A percentile compares a stretch with the other conserved stretches of the same genome.
Conservation (phyloP, 176 grass and related monocot species). For the Hyparrhenia diplandra region DNA sequence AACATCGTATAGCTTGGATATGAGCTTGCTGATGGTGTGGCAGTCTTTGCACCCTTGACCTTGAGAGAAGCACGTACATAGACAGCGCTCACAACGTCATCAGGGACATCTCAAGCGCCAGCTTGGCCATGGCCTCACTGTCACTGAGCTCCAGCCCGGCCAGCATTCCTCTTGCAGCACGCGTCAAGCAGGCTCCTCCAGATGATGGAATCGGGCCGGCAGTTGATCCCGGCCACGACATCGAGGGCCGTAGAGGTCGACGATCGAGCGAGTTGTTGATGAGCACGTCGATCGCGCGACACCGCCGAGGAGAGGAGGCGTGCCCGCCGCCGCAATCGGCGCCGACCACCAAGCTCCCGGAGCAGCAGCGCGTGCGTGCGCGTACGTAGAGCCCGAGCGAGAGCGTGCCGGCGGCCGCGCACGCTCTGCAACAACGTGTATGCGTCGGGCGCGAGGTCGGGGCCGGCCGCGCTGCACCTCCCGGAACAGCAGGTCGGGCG, state of each 20-base stretch:
- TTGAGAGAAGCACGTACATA: slow-evolving; percentile 88
- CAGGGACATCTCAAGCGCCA: slow-evolving; percentile 60
- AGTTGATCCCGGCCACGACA: slow-evolving; percentile 57
- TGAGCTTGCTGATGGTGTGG: slow-evolving; percentile 74
- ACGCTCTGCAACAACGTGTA: slow-evolving; percentile 86
- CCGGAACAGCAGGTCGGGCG: slow-evolving; percentile 56
- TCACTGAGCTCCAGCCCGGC: no score
- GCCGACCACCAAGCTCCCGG: slow-evolving; percentile 33
- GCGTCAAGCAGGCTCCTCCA: no score
- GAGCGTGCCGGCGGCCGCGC: slow-evolving; percentile 51
- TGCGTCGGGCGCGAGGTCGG: slow-evolving; percentile 44
- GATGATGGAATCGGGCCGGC: slow-evolving; percentile 68
- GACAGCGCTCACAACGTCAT: slow-evolving; percentile 57
- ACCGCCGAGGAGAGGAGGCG: neutral
- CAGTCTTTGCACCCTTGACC: slow-evolving; percentile 79
- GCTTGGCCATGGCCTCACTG: slow-evolving; percentile 64
- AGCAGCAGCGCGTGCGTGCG: slow-evolving; percentile 69
- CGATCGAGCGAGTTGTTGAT: slow-evolving; percentile 89
- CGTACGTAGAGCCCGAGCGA: slow-evolving; percentile 62
- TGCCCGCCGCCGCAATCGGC: neutral
- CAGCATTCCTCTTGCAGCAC: slow-evolving; percentile 63
- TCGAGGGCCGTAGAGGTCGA: slow-evolving; percentile 68
- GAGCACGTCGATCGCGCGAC: slow-evolving; percentile 53
- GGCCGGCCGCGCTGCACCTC: slow-evolving; percentile 47
- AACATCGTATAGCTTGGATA: slow-evolving; percentile 53